Percentiles rank a stretch among this genome's conserved stretches.
phyloP scores from a whole-genome alignment of 2,329 filamentous ascomycete species.

The Xylaria digitata region DNA sequence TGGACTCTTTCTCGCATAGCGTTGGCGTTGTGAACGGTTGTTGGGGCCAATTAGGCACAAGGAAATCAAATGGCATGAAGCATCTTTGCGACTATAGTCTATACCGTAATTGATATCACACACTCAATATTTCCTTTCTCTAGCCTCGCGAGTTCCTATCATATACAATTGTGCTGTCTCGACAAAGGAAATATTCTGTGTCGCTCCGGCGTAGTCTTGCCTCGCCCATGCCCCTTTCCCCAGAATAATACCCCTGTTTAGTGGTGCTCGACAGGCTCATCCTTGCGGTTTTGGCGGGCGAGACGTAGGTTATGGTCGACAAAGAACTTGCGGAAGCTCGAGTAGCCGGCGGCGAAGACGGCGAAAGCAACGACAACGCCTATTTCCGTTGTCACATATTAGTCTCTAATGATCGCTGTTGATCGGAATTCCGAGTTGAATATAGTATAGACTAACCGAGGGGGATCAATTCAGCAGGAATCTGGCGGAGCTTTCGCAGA shows the following conservation, averaged over 20 bases:
- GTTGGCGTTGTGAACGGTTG: conserved; percentile 47
- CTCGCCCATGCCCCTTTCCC: conserved; percentile 36
- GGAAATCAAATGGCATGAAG: conserved; percentile 35
- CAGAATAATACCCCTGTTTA: conserved; percentile 42
- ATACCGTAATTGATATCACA: conserved; percentile 45
- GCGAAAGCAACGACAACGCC: conserved; percentile 90
- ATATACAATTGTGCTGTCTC: conserved; percentile 48
- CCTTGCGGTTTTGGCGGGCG: conserved; percentile 71
- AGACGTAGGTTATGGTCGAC: conserved; percentile 95
- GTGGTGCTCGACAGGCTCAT: conserved; percentile 52
- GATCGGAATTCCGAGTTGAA: background rate
- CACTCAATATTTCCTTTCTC: conserved; percentile 42
- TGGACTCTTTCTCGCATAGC: conserved; percentile 49
- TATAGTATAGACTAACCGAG: conserved; percentile 74
- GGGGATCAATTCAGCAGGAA: conserved; percentile 93
- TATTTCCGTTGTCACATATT: conserved; percentile 51
- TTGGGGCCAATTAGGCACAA: conserved; percentile 36
- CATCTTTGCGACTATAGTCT: conserved; percentile 43
- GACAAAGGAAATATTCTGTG: conserved; percentile 39
- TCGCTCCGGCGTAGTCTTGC: conserved; percentile 32
- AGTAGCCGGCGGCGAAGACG: conserved; percentile 83
- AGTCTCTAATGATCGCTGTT: conserved; percentile 16
- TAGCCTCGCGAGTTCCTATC: conserved; percentile 40
- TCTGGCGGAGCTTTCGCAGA: conserved; percentile 86
- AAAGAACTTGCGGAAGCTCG: conserved; percentile 81